Base-by-base conservation (phyloP, 768 basidiomycete genomes). In the Panaeolus papilionaceus region DNA sequence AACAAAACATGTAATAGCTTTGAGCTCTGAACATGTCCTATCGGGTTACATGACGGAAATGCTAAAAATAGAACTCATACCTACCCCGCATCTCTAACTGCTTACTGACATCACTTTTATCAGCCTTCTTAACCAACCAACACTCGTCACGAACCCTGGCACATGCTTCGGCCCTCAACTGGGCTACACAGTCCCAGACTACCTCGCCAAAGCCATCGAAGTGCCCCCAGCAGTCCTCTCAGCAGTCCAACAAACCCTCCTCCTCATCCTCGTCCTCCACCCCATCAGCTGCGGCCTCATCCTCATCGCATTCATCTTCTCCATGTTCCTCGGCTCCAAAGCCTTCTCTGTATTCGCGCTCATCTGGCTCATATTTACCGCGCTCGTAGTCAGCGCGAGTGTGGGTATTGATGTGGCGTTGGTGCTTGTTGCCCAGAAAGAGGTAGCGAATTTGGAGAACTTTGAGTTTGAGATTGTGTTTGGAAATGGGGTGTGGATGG, bases 401-500 rank as follows among this genome's bases (percentile, higher is more conserved):
- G 83, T 92, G 42, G 89, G 82, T 0, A 81, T 85, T 1, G 92
- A 94, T 73, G 68, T 92, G 33, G 89, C 87, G 0, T 72, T 93
- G 40, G 87, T 90, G 16, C 67, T 89, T 20, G 77, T 86, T 6
- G 87, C 86, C 11, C 81, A 78, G 72, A 71, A 79, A 62, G 77
- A 85, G 54, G 73, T 92, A 28, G 40, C 77, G 37, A 72, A 76
- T 12, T 38, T 86, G 14, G 73, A 82, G 0, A 78, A 75, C 8
- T 78, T 83, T 58, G 69, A 77, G 54, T 81, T 92, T 33, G 75
- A 71, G 0, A 82, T 89, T 9, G 68, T 75, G 12, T 91, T 86
- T 76, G 91, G 92, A n/a, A 88, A 89, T 68, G 91, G 76, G 9
- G 84, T 90, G 8, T 93, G 92, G 92, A 85, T 94, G 86, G 83